Evolutionary conservation across 176 grass and related monocot species (phyloP).

Genomic region (Guadua angustifolia): DNA sequence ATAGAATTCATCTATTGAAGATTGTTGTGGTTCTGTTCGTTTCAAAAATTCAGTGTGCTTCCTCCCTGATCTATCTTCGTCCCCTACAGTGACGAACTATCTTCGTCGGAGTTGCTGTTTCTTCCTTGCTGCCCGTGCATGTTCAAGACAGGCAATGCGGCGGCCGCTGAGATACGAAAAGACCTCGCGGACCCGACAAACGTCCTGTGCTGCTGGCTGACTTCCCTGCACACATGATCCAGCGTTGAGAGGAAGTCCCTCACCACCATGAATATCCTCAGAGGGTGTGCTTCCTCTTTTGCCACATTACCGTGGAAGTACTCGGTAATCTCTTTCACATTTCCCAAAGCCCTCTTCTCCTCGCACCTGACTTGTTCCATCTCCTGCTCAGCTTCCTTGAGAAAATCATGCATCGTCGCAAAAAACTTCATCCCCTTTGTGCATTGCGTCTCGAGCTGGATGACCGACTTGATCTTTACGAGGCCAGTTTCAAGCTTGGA

Average conservation of each 20-base stretch:
- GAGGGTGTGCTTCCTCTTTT: slow-evolving; percentile 78
- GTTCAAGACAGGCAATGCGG: slow-evolving; percentile 47
- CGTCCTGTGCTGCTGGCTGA: slow-evolving; percentile 73
- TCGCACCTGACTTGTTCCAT: slow-evolving; percentile 61
- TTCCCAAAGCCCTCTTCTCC: slow-evolving; percentile 61
- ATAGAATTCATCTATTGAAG: slow-evolving; percentile 8
- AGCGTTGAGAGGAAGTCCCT: slow-evolving; percentile 83
- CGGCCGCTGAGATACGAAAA: slow-evolving; percentile 58
- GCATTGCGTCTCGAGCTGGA: slow-evolving; percentile 73
- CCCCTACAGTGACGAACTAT: slow-evolving; percentile 54
- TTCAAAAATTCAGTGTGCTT: slow-evolving; percentile 18
- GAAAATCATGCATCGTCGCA: slow-evolving; percentile 60
- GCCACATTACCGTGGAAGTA: slow-evolving; percentile 81
- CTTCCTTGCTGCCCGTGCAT: slow-evolving; percentile 33
- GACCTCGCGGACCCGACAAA: slow-evolving; percentile 74
- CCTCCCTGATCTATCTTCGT: background rate
- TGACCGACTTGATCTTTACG: slow-evolving; percentile 56
- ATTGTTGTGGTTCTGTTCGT: background rate
- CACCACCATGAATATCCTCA: slow-evolving; percentile 95
- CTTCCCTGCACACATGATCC: slow-evolving; percentile 92
- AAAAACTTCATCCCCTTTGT: slow-evolving; percentile 66
- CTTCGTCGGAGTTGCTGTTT: slow-evolving; percentile 55
- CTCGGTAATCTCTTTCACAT: slow-evolving; percentile 72
- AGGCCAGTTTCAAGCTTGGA: slow-evolving; percentile 79
- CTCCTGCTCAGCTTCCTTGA: slow-evolving; percentile 62